phyloP scores from a whole-genome alignment of 371 early-diverging fungal genomes.

The Saksenaea vasiformis region DNA sequence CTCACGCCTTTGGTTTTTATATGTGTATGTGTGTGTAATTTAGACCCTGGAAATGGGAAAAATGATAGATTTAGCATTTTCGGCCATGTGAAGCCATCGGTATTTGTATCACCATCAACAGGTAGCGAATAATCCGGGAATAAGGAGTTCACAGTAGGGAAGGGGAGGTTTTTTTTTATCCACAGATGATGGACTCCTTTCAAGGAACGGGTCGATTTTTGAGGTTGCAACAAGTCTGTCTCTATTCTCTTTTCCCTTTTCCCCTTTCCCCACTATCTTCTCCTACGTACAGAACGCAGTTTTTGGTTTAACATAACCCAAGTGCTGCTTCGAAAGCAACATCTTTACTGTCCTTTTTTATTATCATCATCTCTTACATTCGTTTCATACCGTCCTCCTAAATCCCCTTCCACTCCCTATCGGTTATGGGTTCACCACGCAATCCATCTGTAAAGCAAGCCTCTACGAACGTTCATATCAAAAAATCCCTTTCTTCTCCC shows the following conservation, averaged over 20 bases:
- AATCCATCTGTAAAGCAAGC: conserved; percentile 6
- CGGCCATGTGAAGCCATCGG: background rate
- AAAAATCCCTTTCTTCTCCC: conserved; percentile 6
- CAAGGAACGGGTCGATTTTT: background rate
- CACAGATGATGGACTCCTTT: conserved; percentile 1
- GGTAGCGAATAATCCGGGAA: conserved; percentile 1
- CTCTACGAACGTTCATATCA: conserved; percentile 2
- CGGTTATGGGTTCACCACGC: background rate
- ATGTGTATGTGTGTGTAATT: background rate
- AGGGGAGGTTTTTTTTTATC: background rate
- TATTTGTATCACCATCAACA: background rate
- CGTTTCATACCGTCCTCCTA: conserved; percentile 1
- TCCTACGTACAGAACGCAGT: conserved; percentile 5
- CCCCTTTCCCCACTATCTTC: background rate
- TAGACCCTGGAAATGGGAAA: conserved; percentile 2
- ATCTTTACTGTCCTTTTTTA: conserved; percentile 6
- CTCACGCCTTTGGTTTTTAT: too few relatives aligned
- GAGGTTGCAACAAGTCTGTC: background rate
- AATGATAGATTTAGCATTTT: background rate
- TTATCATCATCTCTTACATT: conserved; percentile 4
- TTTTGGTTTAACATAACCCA: background rate
- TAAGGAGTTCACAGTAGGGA: conserved; percentile 1
- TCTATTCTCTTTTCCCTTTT: background rate
- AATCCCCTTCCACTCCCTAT: conserved; percentile 6
- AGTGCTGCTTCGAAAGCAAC: conserved; percentile 5